phyloP scores from a whole-genome alignment of 2,329 filamentous ascomycete genomes.

The Aureobasidium leucospermi region DNA sequence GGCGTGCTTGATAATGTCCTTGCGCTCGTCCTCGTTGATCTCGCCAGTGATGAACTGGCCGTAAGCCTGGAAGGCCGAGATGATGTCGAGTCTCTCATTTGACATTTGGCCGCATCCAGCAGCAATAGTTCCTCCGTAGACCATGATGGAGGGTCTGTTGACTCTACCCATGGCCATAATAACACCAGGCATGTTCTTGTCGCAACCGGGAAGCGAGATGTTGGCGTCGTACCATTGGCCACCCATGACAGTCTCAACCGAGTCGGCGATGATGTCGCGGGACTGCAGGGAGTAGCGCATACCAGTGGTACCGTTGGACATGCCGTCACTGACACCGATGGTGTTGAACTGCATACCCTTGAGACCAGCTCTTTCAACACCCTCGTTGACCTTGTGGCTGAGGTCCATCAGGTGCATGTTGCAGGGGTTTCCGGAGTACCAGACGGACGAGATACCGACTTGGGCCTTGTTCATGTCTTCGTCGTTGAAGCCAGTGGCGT shows the following conservation, averaged over 20 bases:
- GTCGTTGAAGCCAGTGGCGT: slow-evolving; percentile 82
- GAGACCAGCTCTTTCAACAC: slow-evolving; percentile 65
- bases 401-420: slow-evolving; percentile 98
- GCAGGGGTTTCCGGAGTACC: slow-evolving; percentile 97
- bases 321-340: slow-evolving; percentile 92
- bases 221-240: slow-evolving; percentile 99
- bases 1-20: slow-evolving; percentile 88
- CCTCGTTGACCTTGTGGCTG: slow-evolving; percentile 67
- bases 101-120: slow-evolving; percentile 77
- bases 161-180: slow-evolving; percentile 80
- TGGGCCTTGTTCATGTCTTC: slow-evolving; percentile 92
- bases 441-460: slow-evolving; percentile 95
- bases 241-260: slow-evolving; percentile 97
- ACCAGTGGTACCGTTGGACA: slow-evolving; percentile 95
- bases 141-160: slow-evolving; percentile 92
- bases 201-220: slow-evolving; percentile 91
- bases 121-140: slow-evolving; percentile 91
- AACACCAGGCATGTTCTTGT: slow-evolving; percentile 93
- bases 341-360: slow-evolving; percentile 98
- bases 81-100: slow-evolving; percentile 77
- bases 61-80: slow-evolving; percentile 96
- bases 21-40: slow-evolving; percentile 83
- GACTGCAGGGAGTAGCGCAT: slow-evolving; percentile 84
- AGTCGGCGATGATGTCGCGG: slow-evolving; percentile 93
- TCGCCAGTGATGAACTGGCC: slow-evolving; percentile 89